A percentile compares a stretch with the other conserved stretches of the same genome.
phyloP scores from a whole-genome alignment of 2,329 filamentous ascomycete genomes.

The Didymella lethalis region DNA sequence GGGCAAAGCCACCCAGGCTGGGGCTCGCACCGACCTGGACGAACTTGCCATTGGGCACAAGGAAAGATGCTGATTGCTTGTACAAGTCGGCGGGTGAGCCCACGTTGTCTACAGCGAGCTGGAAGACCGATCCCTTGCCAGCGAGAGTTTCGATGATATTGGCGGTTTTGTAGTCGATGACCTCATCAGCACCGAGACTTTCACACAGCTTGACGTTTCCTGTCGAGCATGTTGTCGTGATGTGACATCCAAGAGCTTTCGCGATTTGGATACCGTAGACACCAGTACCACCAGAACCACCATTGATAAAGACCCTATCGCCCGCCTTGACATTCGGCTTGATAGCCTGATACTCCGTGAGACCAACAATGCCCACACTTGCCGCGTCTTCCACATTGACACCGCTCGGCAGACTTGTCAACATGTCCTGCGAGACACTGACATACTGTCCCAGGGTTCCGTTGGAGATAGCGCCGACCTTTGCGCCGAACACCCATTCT shows the following conservation, averaged over 20 bases:
- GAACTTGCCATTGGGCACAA: slow-evolving; percentile 60
- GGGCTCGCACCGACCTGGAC: slow-evolving; percentile 41
- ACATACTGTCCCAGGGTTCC: slow-evolving; percentile 53
- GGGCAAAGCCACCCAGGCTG: slow-evolving; percentile 35
- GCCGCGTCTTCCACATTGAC: slow-evolving; percentile 47
- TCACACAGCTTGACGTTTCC: slow-evolving; percentile 65
- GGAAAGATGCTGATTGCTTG: slow-evolving; percentile 60
- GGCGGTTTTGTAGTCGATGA: slow-evolving; percentile 65
- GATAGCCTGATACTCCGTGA: slow-evolving; percentile 53
- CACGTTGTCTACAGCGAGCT: slow-evolving; percentile 66
- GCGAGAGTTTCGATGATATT: slow-evolving; percentile 60
- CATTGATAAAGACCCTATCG: slow-evolving; percentile 69
- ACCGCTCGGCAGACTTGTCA: slow-evolving; percentile 37
- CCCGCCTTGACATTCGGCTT: slow-evolving; percentile 49
- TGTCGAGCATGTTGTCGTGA: slow-evolving; percentile 66
- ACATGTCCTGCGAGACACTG: slow-evolving; percentile 31
- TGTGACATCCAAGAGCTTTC: slow-evolving; percentile 66
- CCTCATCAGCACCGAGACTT: slow-evolving; percentile 68
- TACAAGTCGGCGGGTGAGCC: slow-evolving; percentile 62
- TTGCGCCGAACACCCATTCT: slow-evolving; percentile 53
- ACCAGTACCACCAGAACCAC: slow-evolving; percentile 69
- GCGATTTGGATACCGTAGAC: slow-evolving; percentile 69
- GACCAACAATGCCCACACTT: slow-evolving; percentile 47
- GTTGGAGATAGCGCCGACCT: slow-evolving; percentile 39
- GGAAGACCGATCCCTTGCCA: slow-evolving; percentile 59